Conservation (phyloP, 2,329 filamentous ascomycete species). For the Hymenoscyphus fraxineus region DNA sequence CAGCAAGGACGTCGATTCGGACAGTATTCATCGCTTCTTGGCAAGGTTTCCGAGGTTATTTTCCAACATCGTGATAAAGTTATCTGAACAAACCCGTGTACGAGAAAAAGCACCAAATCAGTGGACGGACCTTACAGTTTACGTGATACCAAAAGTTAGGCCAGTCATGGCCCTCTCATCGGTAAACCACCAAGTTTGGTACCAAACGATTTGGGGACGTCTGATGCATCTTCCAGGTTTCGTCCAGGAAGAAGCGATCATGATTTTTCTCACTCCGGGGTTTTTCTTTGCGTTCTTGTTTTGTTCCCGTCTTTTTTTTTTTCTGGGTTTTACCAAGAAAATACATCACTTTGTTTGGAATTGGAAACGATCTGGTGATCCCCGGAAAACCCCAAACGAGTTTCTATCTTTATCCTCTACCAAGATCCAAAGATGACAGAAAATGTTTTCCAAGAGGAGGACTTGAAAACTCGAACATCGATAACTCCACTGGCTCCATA, state of each 20-base stretch:
- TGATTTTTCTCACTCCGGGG: background rate
- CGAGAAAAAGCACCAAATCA: background rate
- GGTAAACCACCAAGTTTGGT: background rate
- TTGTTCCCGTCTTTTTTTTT: background rate
- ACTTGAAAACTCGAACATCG: background rate
- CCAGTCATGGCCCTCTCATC: background rate
- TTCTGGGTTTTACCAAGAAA: background rate
- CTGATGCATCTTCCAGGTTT: slow-evolving; percentile 3
- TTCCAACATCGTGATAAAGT: background rate
- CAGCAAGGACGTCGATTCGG: background rate
- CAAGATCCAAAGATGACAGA: background rate
- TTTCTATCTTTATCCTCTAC: background rate
- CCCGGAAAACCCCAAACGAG: background rate
- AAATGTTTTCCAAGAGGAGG: background rate
- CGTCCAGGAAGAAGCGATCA: background rate
- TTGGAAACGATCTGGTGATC: background rate
- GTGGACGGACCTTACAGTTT: background rate
- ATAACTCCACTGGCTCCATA: background rate
- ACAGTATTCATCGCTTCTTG: background rate
- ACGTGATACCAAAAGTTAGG: background rate
- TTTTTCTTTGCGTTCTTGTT: background rate
- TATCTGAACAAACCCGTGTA: background rate
- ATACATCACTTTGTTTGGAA: background rate
- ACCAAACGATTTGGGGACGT: background rate
- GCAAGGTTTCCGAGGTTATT: background rate